Base-by-base conservation (phyloP, 164 flowering plant genomes). In the Piper betle region DNA sequence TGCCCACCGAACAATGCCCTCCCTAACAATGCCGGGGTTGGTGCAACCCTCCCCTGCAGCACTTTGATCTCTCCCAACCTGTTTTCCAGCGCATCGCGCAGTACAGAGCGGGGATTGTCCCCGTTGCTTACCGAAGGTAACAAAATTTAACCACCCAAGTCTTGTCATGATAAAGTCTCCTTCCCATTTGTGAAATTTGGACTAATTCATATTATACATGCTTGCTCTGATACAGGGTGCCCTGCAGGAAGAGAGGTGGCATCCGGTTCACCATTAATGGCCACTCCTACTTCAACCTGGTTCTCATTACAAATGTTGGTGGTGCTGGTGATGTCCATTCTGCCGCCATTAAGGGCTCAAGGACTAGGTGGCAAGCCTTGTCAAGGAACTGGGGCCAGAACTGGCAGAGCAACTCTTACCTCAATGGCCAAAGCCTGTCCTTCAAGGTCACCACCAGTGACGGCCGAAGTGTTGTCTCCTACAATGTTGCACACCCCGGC, bases 321-420 rank as follows among this genome's bases (percentile, higher is more conserved):
- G 90, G 91, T 46, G 85, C 94, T 18, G 94, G 91, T 17, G 94
- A 87, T 68, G 86, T 87, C 0, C 84, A 76, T 48, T 64, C 85
- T 2, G 86, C 82, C 11, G 43, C 79, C 41, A 67, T 86, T 69
- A 84, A 81, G 61, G 93, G 90, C 4, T 81, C 90, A 4, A 80
- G 84, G 60, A 81, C 86, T 1, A 71, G 76, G 0, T 86, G 94
- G 94, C 82, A 80, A 58, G 46, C 75, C 20, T 80, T 86, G 94
- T 82, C 88, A 5, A 72, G 90, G 52, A 86, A 86, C 73, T 86
- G 94, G 94, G 94, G 94, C 48, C 94, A 86, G 52, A 86, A 86
- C 68, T 86, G 94, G 94, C 90, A 86, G 59, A 82, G 81, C 83
- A 82, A 81, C 80, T 52, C 13, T 42, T 61, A 70, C 13, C 87